Percentiles rank a stretch among this genome's conserved stretches.
Conservation (phyloP, 129 eudicot species). For the Gnaphalium uliginosum region DNA sequence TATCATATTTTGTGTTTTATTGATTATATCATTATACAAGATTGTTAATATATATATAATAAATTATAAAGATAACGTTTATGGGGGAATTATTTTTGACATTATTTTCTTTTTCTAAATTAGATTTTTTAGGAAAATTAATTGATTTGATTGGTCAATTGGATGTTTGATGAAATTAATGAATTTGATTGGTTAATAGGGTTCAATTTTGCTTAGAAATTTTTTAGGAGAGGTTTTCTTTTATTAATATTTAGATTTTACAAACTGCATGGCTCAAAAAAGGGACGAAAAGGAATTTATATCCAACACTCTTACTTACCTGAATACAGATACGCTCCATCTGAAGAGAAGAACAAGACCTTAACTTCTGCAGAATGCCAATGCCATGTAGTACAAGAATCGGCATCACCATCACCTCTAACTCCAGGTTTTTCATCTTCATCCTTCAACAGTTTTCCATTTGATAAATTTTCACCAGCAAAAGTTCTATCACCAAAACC, state of each 20-base stretch:
- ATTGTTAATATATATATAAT: no score
- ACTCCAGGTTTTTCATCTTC: conserved; percentile 83
- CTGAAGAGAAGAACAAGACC: conserved; percentile 78
- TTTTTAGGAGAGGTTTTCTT: no score
- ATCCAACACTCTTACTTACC: conserved; percentile 41
- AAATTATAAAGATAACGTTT: no score
- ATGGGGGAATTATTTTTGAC: no score
- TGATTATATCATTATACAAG: no score
- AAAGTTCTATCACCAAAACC: conserved; percentile 63
- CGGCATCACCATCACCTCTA: conserved; percentile 78
- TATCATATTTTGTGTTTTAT: no score
- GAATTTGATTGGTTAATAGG: no score
- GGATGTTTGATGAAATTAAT: no score
- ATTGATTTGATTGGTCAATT: no score
- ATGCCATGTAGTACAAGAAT: conserved; percentile 92
- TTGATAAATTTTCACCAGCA: conserved; percentile 29
- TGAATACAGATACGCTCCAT: conserved; percentile 93
- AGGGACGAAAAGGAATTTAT: background rate
- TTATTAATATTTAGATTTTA: background rate
- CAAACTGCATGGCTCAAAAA: background rate
- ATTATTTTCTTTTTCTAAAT: no score
- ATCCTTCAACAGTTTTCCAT: conserved; percentile 35
- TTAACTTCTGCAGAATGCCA: conserved; percentile 96
- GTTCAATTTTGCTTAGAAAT: no score
- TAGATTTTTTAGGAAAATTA: no score